Conservation (phyloP, 1,284 basidiomycete genomes). For the Violaceomyces palustris region DNA sequence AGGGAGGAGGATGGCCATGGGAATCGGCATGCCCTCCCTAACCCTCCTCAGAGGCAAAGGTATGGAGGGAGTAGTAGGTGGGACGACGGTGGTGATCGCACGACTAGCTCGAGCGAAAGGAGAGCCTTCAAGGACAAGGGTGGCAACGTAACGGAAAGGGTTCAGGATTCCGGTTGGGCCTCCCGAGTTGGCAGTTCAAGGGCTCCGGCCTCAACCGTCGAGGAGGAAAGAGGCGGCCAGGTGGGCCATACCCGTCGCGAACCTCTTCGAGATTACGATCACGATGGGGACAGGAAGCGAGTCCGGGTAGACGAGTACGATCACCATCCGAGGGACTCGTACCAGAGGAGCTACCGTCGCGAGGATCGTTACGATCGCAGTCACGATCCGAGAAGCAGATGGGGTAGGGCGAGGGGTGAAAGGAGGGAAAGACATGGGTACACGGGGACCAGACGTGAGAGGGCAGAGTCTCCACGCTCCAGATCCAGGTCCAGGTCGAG, state of each 20-base stretch:
- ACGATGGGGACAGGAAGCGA: too few relatives aligned
- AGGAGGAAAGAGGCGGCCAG: too few relatives aligned
- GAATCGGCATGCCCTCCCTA: neutral
- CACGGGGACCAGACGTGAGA: too few relatives aligned
- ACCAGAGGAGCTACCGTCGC: neutral
- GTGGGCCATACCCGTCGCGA: neutral
- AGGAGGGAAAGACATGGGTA: too few relatives aligned
- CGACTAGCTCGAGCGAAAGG: constrained; percentile 57
- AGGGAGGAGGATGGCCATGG: neutral
- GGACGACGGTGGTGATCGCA: constrained; percentile 57
- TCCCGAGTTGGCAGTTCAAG: constrained; percentile 1
- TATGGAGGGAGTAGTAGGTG: too few relatives aligned
- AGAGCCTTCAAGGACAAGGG: constrained; percentile 48
- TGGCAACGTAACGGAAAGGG: constrained; percentile 56
- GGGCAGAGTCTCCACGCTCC: too few relatives aligned
- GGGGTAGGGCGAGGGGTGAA: neutral
- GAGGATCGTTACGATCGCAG: neutral
- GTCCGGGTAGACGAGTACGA: too few relatives aligned
- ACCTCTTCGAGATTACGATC: constrained; percentile 4
- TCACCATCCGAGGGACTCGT: constrained; percentile 1
- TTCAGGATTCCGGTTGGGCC: constrained; percentile 48
- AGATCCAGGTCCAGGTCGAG: constrained; percentile 1
- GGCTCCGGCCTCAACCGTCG: too few relatives aligned
- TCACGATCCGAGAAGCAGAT: neutral
- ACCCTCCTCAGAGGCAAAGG: neutral